These are phyloP conservation scores for Maudiozyma humilis DNA, from an alignment of 1,139 yeast genomes.

Conservation along the genomic window DNA sequence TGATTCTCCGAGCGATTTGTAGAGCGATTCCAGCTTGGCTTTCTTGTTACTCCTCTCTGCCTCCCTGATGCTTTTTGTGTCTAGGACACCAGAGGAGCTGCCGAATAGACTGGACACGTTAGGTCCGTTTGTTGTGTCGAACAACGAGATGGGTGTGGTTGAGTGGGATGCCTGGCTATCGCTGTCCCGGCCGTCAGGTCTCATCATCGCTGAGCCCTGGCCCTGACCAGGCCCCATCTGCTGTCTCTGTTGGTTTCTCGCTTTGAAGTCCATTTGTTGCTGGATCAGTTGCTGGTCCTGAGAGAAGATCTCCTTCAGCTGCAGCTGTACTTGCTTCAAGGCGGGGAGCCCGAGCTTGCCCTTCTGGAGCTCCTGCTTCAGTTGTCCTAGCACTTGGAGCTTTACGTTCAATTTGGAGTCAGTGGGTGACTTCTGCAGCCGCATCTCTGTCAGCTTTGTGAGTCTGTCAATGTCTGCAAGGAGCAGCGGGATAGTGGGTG, in stretches of 20 bases:
- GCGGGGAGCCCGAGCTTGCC: conserved; percentile 34
- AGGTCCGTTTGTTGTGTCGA: conserved; percentile 10
- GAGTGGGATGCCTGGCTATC: conserved; percentile 2
- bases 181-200: background rate
- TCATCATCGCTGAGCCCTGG: conserved; percentile 3
- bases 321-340: conserved; percentile 36
- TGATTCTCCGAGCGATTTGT: conserved; percentile 19
- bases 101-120: conserved; percentile 23
- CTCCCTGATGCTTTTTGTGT: conserved; percentile 16
- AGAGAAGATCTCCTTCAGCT: conserved; percentile 33
- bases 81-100: conserved; percentile 9
- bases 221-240: conserved; percentile 7
- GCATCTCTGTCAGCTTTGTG: conserved; percentile 34
- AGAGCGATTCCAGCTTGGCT: conserved; percentile 19
- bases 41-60: conserved; percentile 17
- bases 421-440: conserved; percentile 32
- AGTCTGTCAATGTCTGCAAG: conserved; percentile 36
- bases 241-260: conserved; percentile 18
- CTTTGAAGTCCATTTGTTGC: conserved; percentile 18
- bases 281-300: conserved; percentile 29
- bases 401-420: conserved; percentile 35
- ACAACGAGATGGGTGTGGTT: conserved; percentile 17
- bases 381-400: conserved; percentile 31
- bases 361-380: conserved; percentile 31
- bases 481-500: conserved; percentile 27